These are phyloP conservation scores for Albugo candida DNA, from an alignment of 352 stramenopile species.

Conservation along the genomic window DNA sequence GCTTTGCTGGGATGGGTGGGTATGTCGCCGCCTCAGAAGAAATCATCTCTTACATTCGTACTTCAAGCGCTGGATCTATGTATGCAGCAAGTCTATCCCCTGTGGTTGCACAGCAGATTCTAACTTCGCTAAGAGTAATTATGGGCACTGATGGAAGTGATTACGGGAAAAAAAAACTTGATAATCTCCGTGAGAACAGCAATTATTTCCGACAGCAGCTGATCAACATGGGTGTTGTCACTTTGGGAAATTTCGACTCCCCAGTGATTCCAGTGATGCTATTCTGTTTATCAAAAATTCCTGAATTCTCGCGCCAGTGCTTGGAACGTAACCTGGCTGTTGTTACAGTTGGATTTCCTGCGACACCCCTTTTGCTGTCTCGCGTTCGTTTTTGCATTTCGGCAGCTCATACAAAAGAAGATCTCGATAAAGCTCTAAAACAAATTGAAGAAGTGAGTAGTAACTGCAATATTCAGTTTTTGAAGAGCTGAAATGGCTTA, in stretches of 20 bases:
- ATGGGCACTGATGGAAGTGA: conserved; percentile 86
- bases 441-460: conserved; percentile 84
- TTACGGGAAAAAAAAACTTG: conserved; percentile 86
- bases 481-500: conserved; percentile 3
- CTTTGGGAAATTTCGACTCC: conserved; percentile 90
- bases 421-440: conserved; percentile 84
- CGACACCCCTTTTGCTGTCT: conserved; percentile 85
- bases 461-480: conserved; percentile 42
- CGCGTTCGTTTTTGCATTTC: conserved; percentile 95
- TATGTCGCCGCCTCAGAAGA: conserved; percentile 88
- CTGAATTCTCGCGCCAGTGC: conserved; percentile 90
- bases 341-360: conserved; percentile 96
- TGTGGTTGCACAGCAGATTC: conserved; percentile 36
- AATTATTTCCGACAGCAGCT: conserved; percentile 95
- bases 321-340: conserved; percentile 89
- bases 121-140: conserved; percentile 85
- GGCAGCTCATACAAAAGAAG: conserved; percentile 83
- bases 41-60: conserved; percentile 38
- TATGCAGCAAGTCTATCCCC: conserved; percentile 44
- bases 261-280: conserved; percentile 98
- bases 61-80: conserved; percentile 28
- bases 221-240: conserved; percentile 83
- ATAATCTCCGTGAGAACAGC: conserved; percentile 88
- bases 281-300: conserved; percentile 96
- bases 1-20: conserved; percentile 95